phyloP scores from a whole-genome alignment of 805 yeast genomes.

The Spathaspora girioi region DNA sequence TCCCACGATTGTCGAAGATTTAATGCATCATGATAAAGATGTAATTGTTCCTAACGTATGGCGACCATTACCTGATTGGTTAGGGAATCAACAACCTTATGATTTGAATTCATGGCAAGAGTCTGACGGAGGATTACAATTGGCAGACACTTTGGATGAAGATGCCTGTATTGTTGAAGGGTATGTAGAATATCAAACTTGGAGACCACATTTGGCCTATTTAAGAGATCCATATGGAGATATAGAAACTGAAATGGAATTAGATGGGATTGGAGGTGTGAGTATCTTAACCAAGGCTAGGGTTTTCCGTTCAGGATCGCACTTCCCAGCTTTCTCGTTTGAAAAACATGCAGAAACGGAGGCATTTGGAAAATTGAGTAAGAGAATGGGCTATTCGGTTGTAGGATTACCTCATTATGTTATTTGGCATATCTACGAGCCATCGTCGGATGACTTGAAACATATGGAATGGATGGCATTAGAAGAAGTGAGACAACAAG shows the following conservation, averaged over 20 bases:
- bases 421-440: slow-evolving; percentile 96
- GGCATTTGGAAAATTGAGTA: slow-evolving; percentile 88
- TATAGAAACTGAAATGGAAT: slow-evolving; percentile 86
- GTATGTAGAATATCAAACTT: slow-evolving; percentile 93
- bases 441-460: slow-evolving; percentile 83
- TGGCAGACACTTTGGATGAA: slow-evolving; percentile 77
- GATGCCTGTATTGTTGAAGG: slow-evolving; percentile 98
- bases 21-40: slow-evolving; percentile 88
- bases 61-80: slow-evolving; percentile 86
- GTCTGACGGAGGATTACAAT: slow-evolving; percentile 73
- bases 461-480: slow-evolving; percentile 86
- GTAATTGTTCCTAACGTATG: slow-evolving; percentile 94
- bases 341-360: slow-evolving; percentile 97
- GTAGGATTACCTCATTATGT: slow-evolving; percentile 92
- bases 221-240: slow-evolving; percentile 93
- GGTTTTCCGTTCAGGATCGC: slow-evolving; percentile 84
- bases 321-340: slow-evolving; percentile 95
- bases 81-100: slow-evolving; percentile 80
- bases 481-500: slow-evolving; percentile 64
- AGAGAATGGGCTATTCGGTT: slow-evolving; percentile 82
- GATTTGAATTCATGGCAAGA: slow-evolving; percentile 86
- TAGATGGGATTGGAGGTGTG: slow-evolving; percentile 98
- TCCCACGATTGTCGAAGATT: slow-evolving; percentile 78
- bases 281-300: slow-evolving; percentile 83
- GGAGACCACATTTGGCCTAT: slow-evolving; percentile 97